These are phyloP conservation scores for Ceratocystis papillata DNA, from an alignment of 2,329 filamentous ascomycete species.

Conservation along the genomic window DNA sequence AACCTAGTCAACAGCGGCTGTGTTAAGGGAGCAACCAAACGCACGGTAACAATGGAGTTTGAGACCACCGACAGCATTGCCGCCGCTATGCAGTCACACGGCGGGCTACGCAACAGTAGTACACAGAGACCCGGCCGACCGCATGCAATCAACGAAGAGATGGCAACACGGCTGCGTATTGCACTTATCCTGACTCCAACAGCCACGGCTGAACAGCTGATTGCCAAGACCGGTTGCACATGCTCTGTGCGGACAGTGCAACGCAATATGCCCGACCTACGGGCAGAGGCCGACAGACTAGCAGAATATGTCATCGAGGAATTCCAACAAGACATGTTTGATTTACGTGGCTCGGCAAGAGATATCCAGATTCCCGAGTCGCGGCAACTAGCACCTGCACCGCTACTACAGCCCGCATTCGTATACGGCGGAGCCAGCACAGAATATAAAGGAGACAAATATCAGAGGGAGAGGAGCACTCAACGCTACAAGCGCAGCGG, in stretches of 20 bases:
- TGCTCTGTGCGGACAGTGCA: slow-evolving; percentile 23
- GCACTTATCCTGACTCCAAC: slow-evolving; percentile 22
- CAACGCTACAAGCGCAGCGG: not conserved
- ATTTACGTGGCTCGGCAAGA: not conserved
- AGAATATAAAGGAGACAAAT: not conserved
- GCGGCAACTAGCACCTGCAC: not conserved
- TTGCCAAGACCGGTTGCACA: slow-evolving; percentile 20
- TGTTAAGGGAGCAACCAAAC: slow-evolving; percentile 13
- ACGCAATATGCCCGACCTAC: slow-evolving; percentile 19
- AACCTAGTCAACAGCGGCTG: slow-evolving; percentile 18
- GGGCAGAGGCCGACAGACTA: slow-evolving; percentile 20
- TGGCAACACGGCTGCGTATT: slow-evolving; percentile 19
- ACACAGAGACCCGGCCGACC: slow-evolving; percentile 19
- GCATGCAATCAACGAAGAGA: slow-evolving; percentile 21
- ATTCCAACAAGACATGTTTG: slow-evolving; percentile 21
- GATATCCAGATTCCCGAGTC: slow-evolving; percentile 5
- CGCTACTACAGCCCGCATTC: not conserved
- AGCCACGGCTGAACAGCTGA: slow-evolving; percentile 23
- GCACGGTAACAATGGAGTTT: slow-evolving; percentile 15
- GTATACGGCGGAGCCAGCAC: not conserved
- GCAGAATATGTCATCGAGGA: slow-evolving; percentile 23
- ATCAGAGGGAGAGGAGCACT: not conserved
- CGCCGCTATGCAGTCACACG: not conserved
- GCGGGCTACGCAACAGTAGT: not conserved
- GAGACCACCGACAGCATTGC: slow-evolving; percentile 16